Conservation (phyloP, 176 grass and related monocot genomes). For the Aegilops umbellulata region DNA sequence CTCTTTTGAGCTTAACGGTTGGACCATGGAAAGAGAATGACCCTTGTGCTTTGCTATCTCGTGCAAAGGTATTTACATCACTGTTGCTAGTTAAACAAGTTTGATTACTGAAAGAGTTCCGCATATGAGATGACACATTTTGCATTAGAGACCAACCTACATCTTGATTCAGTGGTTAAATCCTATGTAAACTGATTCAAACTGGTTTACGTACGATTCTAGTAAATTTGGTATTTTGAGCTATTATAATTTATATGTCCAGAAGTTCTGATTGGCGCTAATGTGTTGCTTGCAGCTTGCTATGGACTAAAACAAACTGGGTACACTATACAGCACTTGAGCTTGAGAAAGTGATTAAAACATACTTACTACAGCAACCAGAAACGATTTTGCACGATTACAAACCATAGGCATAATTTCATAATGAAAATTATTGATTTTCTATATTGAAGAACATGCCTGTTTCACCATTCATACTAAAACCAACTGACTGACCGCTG, state of each 20-base stretch:
- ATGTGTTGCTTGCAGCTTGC: background rate
- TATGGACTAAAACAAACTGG: background rate
- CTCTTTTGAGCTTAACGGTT: conserved; percentile 1
- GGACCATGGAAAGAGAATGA: conserved; percentile 25
- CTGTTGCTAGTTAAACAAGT: background rate
- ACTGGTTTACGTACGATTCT: background rate
- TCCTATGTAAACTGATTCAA: background rate
- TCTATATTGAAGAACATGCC: background rate
- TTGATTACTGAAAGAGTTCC: background rate
- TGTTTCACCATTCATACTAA: background rate
- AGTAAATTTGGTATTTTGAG: background rate
- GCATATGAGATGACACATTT: conserved; percentile 2
- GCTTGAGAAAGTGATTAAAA: background rate
- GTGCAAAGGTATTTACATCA: background rate
- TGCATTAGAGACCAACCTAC: background rate
- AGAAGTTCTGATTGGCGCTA: background rate
- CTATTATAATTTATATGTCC: background rate
- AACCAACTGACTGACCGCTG: background rate
- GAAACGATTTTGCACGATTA: background rate
- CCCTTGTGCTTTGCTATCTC: conserved; percentile 10
- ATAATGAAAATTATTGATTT: background rate
- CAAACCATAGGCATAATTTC: background rate
- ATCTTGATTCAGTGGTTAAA: conserved; percentile 2
- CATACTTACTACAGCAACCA: background rate
- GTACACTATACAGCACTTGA: background rate